Base-by-base conservation (phyloP, 2,329 filamentous ascomycete species). In the Coleophoma cylindrospora region DNA sequence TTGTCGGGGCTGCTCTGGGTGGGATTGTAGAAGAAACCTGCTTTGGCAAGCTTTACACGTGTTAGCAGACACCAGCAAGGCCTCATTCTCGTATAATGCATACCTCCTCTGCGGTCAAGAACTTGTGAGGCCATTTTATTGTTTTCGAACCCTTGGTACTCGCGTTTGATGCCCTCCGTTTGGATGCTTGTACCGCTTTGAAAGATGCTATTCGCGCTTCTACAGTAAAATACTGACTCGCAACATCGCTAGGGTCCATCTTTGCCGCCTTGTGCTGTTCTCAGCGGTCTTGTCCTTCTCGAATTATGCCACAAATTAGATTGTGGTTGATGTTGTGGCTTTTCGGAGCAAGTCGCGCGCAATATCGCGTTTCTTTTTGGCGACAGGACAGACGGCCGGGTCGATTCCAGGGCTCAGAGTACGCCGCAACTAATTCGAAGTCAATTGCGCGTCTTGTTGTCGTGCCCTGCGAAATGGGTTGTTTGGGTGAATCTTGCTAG, bases 21-120 rank as follows among this genome's bases (percentile, higher is more conserved):
- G 2, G 94, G 92, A 53, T 84, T 81, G 71, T 89, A 97, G 71
- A 86, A 94, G 72, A 99, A 96, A 36, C 94, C 94, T 50, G 94
- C 92, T 63, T 81, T 83, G 4, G 94, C 92, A 61, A 99, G 84
- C 87, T 96, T 64, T 41, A 44, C 40, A 34, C 44, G 12, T 50
- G 47, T 61, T 34, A 62, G 56, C 32, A 47, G 53, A 34, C 13
- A 45, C 11, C 13, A 3, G 17, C 4, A 40, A 40, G 14, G 33
- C 15, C 21, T 15, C 2, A 43, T 10, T 17, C 10, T 9, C 38
- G 40, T 4, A 37, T 33, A 9, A 17, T n/a, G 15, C 46, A 36
- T 72, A 89, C 87, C 57, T 86, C 80, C 57, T 81, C 76, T 12
- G 85, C 76, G 1, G 81, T 74, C 1, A 89, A 81, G 27, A 71